A percentile compares a stretch with the other conserved stretches of the same genome.
Evolutionary conservation across 2,329 filamentous ascomycete species (phyloP).

Genomic region (Eutypella sp.): DNA sequence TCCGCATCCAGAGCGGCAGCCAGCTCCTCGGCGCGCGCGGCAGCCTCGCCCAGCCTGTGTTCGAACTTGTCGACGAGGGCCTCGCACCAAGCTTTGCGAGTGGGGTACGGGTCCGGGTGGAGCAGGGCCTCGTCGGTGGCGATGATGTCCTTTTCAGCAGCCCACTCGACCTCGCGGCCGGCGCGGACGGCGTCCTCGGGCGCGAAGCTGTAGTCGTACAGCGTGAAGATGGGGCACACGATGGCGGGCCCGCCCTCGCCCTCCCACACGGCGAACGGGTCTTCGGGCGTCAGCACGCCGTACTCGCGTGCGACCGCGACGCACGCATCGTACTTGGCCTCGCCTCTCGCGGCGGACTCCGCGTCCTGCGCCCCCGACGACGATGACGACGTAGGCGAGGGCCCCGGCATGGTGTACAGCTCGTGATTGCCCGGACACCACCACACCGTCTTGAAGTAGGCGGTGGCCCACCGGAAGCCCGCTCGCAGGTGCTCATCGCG

Average conservation of each 20-base stretch:
- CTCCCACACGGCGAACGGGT: constrained; percentile 49
- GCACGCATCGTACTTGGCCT: constrained; percentile 50
- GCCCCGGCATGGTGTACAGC: constrained; percentile 34
- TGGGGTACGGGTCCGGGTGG: constrained; percentile 29
- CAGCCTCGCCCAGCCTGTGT: constrained; percentile 23
- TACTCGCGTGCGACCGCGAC: constrained; percentile 45
- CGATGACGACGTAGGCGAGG: not conserved
- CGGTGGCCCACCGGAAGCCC: constrained; percentile 26
- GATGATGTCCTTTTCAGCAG: constrained; percentile 29
- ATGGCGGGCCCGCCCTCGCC: constrained; percentile 44
- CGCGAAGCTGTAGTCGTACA: constrained; percentile 57
- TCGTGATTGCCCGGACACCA: constrained; percentile 57
- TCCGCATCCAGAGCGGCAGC: not conserved
- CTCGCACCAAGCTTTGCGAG: constrained; percentile 30
- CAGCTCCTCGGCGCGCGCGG: not conserved
- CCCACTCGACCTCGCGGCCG: constrained; percentile 38
- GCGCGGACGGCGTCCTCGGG: constrained; percentile 42
- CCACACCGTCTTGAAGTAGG: constrained; percentile 36
- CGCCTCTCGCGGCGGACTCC: constrained; percentile 33
- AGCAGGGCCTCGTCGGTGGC: constrained; percentile 34
- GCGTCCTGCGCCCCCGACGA: constrained; percentile 3
- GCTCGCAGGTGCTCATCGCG: constrained; percentile 28
- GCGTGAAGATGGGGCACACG: constrained; percentile 52
- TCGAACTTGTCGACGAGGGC: constrained; percentile 23
- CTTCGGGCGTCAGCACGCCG: constrained; percentile 51